phyloP scores from a whole-genome alignment of 306 rosid species.

The Phaseolus lunatus region DNA sequence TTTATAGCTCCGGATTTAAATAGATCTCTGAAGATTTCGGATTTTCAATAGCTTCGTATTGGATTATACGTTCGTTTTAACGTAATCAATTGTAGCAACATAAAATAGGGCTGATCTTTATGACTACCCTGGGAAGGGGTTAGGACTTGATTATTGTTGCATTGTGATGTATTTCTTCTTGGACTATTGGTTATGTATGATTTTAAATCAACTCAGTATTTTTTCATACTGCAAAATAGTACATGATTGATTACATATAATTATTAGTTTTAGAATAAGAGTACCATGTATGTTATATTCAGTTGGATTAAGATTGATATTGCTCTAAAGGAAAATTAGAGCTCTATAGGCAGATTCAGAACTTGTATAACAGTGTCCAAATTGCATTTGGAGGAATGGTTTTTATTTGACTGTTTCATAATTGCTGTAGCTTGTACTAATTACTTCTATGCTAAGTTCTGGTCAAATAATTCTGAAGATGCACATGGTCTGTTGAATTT shows the following conservation, averaged over 20 bases:
- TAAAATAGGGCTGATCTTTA: neutral
- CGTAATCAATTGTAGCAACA: neutral
- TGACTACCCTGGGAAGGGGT: neutral
- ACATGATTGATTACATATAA: slow-evolving; percentile 2
- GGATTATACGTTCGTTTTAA: neutral
- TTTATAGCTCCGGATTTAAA: neutral
- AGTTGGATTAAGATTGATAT: slow-evolving; percentile 26
- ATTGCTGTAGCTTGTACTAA: neutral
- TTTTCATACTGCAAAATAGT: neutral
- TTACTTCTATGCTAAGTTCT: neutral
- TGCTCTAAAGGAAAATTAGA: neutral
- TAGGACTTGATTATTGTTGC: slow-evolving; percentile 16
- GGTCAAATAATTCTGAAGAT: neutral
- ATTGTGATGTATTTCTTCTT: neutral
- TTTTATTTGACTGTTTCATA: neutral
- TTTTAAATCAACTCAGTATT: neutral
- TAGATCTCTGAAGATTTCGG: neutral
- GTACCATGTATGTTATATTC: neutral
- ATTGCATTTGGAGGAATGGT: neutral
- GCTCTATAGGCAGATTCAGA: slow-evolving; percentile 1
- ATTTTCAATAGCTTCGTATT: neutral
- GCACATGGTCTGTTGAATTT: slow-evolving; percentile 17
- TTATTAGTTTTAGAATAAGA: neutral
- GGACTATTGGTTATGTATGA: neutral
- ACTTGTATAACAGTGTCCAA: neutral